Conservation (phyloP, 1,139 yeast species). For the Sugiyamaella neomexicana region DNA sequence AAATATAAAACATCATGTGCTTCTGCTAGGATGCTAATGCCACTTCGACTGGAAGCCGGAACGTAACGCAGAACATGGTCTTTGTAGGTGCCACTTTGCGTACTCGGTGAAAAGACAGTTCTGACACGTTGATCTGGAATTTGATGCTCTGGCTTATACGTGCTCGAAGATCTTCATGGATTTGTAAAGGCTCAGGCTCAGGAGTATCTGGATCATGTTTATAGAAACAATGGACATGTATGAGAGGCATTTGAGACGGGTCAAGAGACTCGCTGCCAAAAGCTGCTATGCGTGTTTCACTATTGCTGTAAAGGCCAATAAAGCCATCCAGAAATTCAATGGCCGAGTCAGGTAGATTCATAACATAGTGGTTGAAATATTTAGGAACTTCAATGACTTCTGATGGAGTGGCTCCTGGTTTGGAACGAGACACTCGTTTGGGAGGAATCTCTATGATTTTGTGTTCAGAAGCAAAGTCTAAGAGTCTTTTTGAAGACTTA, state of each 20-base stretch:
- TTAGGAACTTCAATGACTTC: slow-evolving; percentile 50
- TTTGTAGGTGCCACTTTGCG: slow-evolving; percentile 95
- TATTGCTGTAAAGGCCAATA: slow-evolving; percentile 61
- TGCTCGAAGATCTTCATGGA: slow-evolving; percentile 60
- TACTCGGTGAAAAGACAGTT: slow-evolving; percentile 71
- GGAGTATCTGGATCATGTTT: slow-evolving; percentile 73
- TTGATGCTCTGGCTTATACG: slow-evolving; percentile 59
- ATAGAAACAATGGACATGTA: slow-evolving; percentile 92
- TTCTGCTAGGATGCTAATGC: too few relatives aligned
- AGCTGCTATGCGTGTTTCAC: slow-evolving; percentile 40
- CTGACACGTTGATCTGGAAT: slow-evolving; percentile 46
- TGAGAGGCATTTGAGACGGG: slow-evolving; percentile 53
- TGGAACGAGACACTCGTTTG: slow-evolving; percentile 31
- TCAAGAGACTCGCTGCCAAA: slow-evolving; percentile 26
- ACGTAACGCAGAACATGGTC: slow-evolving; percentile 90
- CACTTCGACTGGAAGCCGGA: slow-evolving; percentile 63
- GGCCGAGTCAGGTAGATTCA: slow-evolving; percentile 96
- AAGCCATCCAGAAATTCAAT: slow-evolving; percentile 78
- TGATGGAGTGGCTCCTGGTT: slow-evolving; percentile 22
- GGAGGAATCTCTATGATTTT: slow-evolving; percentile 29
- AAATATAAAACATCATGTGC: too few relatives aligned
- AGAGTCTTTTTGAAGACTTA: slow-evolving; percentile 55
- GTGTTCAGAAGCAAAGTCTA: slow-evolving; percentile 35
- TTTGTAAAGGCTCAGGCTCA: slow-evolving; percentile 64
- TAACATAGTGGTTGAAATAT: slow-evolving; percentile 71